Conservation (phyloP, 805 yeast species). For the Candida lessepsii region DNA sequence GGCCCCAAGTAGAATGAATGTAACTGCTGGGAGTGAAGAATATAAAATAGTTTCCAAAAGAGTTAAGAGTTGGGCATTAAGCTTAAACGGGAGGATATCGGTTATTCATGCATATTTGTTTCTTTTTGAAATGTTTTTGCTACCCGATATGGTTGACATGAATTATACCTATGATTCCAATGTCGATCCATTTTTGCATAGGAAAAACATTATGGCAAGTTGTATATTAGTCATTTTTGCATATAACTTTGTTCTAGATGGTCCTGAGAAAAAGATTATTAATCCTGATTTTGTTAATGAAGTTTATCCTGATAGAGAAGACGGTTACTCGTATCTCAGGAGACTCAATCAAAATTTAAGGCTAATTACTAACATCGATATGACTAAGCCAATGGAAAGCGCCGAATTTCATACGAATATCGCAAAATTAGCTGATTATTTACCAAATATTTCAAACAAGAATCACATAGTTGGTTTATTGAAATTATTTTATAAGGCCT, state of each 20-base stretch:
- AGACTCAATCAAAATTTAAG: constrained; percentile 30
- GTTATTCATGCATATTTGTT: constrained; percentile 62
- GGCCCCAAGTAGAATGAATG: constrained; percentile 44
- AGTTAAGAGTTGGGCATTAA: constrained; percentile 52
- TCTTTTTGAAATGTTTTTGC: constrained; percentile 59
- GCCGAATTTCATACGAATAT: constrained; percentile 37
- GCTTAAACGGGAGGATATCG: constrained; percentile 49
- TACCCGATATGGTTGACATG: constrained; percentile 49
- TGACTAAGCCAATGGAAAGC: constrained; percentile 26
- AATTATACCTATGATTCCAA: constrained; percentile 50
- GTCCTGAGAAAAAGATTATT: constrained; percentile 39
- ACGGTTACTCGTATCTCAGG: constrained; percentile 51
- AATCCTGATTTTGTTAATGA: constrained; percentile 20
- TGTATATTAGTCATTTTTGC: constrained; percentile 51
- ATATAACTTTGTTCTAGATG: constrained; percentile 46
- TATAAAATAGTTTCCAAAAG: constrained; percentile 48
- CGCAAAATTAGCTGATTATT: constrained; percentile 37
- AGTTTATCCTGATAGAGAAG: constrained; percentile 16
- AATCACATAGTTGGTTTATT: constrained; percentile 58
- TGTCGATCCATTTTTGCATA: constrained; percentile 42
- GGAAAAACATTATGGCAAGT: constrained; percentile 43
- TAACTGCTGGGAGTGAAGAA: constrained; percentile 51
- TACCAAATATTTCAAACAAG: constrained; percentile 41
- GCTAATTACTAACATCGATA: neutral
- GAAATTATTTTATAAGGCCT: constrained; percentile 38